phyloP scores from a whole-genome alignment of 768 basidiomycete genomes.

The Phaeolepiota aurea region DNA sequence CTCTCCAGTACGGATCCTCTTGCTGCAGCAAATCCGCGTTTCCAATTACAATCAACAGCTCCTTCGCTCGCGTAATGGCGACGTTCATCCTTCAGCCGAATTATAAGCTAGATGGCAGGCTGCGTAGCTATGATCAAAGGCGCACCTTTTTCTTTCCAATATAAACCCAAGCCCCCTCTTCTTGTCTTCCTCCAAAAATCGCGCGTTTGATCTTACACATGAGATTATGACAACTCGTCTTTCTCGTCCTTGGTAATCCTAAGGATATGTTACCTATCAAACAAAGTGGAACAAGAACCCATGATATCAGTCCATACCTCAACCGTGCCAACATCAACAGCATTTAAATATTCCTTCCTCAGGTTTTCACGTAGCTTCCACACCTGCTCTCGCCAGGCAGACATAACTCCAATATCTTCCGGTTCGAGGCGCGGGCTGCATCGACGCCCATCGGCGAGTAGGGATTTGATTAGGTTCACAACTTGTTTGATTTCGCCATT shows the following conservation, averaged over 20 bases:
- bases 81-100: slow-evolving; percentile 37
- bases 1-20: slow-evolving; percentile 42
- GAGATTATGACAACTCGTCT: slow-evolving; percentile 42
- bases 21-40: slow-evolving; percentile 29
- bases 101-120: not conserved
- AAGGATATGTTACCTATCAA: not conserved
- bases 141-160: slow-evolving; percentile 37
- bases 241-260: slow-evolving; percentile 47
- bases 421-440: slow-evolving; percentile 32
- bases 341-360: slow-evolving; percentile 28
- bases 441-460: slow-evolving; percentile 24
- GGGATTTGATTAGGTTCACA: slow-evolving; percentile 27
- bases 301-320: slow-evolving; percentile 23
- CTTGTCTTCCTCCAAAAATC: slow-evolving; percentile 40
- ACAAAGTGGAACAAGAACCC: not conserved
- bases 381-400: slow-evolving; percentile 45
- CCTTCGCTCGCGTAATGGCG: slow-evolving; percentile 45
- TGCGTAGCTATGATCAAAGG: not conserved
- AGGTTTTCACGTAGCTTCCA: slow-evolving; percentile 39
- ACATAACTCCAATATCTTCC: slow-evolving; percentile 40
- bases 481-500: slow-evolving; percentile 34
- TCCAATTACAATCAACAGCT: slow-evolving; percentile 41
- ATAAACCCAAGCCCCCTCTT: slow-evolving; percentile 37
- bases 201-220: slow-evolving; percentile 35
- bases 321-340: slow-evolving; percentile 44